Base-by-base conservation (phyloP, 1,284 basidiomycete species). In the Microbotryum saponariae region DNA sequence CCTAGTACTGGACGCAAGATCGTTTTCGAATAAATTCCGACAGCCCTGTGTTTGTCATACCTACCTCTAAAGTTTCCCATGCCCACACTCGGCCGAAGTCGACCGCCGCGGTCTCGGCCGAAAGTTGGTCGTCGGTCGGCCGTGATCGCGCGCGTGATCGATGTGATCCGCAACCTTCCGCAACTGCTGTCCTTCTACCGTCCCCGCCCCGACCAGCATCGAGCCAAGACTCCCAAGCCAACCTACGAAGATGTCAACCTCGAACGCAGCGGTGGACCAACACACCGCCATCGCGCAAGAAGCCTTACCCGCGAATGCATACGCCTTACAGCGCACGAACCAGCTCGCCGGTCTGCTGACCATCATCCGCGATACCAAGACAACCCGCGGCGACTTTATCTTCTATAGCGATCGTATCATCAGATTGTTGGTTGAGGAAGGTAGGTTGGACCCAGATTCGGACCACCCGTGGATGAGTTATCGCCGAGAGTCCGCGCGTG, bases 291-390 rank as follows among this genome's bases (percentile, higher is more conserved):
- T 44, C 52, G 51, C 47, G 27, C 64, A 60, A 6, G 27, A 57
- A 7, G 10, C 54, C 48, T 77, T 89, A 8, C 88, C 88, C 16
- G 80, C 85, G 1, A 89, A 87, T 21, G 88, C 91, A n/a, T 85
- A 86, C 73, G 89, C 87, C 2, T 81, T 94, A 2, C 84, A 85
- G 0, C 88, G 86, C 70, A 97, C 92, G 96, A 84, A 87, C 3
- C 91, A 96, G 78, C 85, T 98, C 37, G 92, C 97, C 76, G 92
- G 92, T 0, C 79, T 97, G 21, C 88, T 96, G 77, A 97, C 96
- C 18, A 94, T 97, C 77, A 94, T 98, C 74, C 79, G 70, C 42
- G 73, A 76, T 65, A 59, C 66, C 20, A 66, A 73, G 6, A 78
- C 77, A 16, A 65, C 69, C 21, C 70, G 94, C 50, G 92, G 92